Conservation (phyloP, 805 yeast species). For the Candida boidinii region DNA sequence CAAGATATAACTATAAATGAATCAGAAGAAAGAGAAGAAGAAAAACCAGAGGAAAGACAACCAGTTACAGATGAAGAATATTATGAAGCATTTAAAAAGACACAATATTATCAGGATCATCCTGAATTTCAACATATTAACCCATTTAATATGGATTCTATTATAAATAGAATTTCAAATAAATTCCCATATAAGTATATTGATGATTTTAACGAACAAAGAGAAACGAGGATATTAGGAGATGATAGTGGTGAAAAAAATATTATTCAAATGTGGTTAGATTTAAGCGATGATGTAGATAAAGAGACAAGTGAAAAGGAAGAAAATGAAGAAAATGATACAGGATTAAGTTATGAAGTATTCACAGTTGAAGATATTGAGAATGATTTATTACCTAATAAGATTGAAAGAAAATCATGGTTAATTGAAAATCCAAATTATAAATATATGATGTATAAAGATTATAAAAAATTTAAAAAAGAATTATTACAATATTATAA, state of each 20-base stretch:
- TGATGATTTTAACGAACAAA: slow-evolving; percentile 8
- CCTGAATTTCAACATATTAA: too few relatives aligned
- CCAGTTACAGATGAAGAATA: too few relatives aligned
- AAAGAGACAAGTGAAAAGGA: slow-evolving; percentile 5
- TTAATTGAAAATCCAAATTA: slow-evolving; percentile 26
- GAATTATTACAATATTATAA: slow-evolving; percentile 19
- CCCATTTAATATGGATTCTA: slow-evolving; percentile 14
- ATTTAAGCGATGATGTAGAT: too few relatives aligned
- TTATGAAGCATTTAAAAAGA: too few relatives aligned
- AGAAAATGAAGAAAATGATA: slow-evolving; percentile 30
- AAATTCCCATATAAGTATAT: slow-evolving; percentile 9
- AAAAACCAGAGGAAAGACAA: too few relatives aligned
- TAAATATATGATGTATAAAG: slow-evolving; percentile 22
- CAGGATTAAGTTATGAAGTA: slow-evolving; percentile 31
- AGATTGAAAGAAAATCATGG: slow-evolving; percentile 36
- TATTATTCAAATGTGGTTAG: slow-evolving; percentile 13
- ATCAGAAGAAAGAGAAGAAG: too few relatives aligned
- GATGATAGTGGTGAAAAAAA: too few relatives aligned
- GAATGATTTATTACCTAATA: slow-evolving; percentile 31
- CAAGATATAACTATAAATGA: too few relatives aligned
- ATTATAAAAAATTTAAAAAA: slow-evolving; percentile 22
- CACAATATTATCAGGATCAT: too few relatives aligned
- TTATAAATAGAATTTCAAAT: slow-evolving; percentile 7
- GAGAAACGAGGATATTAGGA: too few relatives aligned
- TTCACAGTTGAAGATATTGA: slow-evolving; percentile 35